phyloP scores from a whole-genome alignment of 345 rosid genomes.

The Gossypium herbaceum region DNA sequence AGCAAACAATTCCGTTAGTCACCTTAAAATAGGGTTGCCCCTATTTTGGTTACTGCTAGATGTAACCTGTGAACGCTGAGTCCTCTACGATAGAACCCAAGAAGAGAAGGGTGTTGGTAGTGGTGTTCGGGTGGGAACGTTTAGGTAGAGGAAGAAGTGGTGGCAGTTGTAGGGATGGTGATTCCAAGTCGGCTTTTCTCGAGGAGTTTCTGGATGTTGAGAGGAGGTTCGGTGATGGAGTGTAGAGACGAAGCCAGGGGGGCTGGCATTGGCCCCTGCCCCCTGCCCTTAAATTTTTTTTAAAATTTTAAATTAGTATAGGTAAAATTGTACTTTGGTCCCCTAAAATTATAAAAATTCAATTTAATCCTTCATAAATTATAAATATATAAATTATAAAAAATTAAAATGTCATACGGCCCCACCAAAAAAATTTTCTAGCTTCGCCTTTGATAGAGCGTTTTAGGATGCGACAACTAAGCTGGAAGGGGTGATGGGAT shows the following conservation, averaged over 20 bases:
- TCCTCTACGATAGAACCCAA: constrained; percentile 14
- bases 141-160: constrained; percentile 59
- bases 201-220: constrained; percentile 89
- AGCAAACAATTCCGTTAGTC: too few relatives aligned
- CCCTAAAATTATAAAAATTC: too few relatives aligned
- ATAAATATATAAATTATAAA: too few relatives aligned
- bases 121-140: constrained; percentile 29
- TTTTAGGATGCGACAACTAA: constrained; percentile 48
- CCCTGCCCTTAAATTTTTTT: too few relatives aligned
- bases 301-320: too few relatives aligned
- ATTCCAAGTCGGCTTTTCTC: constrained; percentile 61
- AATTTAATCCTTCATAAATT: too few relatives aligned
- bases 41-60: too few relatives aligned
- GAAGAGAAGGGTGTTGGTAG: constrained; percentile 19
- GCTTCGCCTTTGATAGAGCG: constrained; percentile 30
- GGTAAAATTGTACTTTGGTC: too few relatives aligned
- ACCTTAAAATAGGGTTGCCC: too few relatives aligned
- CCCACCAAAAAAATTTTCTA: background rate
- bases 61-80: constrained; percentile 6
- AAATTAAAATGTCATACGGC: too few relatives aligned
- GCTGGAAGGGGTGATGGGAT: constrained; percentile 47
- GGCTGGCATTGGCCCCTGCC: too few relatives aligned
- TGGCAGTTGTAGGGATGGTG: constrained; percentile 75
- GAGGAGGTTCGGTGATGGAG: constrained; percentile 71
- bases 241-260: background rate